These are phyloP conservation scores for Marsdenia floribunda DNA, from an alignment of 257 asterid species.

Conservation along the genomic window DNA sequence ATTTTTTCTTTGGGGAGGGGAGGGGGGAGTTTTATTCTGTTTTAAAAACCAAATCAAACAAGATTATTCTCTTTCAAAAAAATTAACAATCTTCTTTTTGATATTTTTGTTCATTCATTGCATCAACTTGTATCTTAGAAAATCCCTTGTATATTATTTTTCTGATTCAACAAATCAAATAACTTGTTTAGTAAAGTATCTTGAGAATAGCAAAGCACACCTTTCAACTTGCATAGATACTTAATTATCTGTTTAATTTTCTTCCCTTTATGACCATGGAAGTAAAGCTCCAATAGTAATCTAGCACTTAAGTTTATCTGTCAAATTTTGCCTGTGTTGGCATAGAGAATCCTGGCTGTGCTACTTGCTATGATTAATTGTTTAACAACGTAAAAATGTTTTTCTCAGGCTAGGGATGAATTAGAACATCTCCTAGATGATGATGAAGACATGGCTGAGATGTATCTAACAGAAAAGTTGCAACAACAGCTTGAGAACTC, in stretches of 20 bases:
- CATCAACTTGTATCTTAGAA: not conserved
- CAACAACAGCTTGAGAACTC: slow-evolving; percentile 64
- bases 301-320: not conserved
- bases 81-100: not conserved
- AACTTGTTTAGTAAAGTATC: not conserved
- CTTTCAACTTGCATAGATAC: not conserved
- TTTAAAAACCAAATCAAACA: not conserved
- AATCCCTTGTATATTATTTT: not conserved
- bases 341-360: not conserved
- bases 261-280: not conserved
- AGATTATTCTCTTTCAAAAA: not conserved
- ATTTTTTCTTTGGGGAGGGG: no score
- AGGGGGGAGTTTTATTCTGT: not conserved
- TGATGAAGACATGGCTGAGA: slow-evolving; percentile 97
- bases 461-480: slow-evolving; percentile 88
- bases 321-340: not conserved
- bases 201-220: not conserved
- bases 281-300: not conserved
- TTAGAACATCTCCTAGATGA: slow-evolving; percentile 93
- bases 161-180: not conserved
- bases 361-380: not conserved
- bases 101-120: not conserved
- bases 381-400: not conserved
- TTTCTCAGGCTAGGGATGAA: slow-evolving; percentile 84
- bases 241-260: not conserved